Percentiles rank a stretch among this genome's conserved stretches.
These are phyloP conservation scores for Purpureocillium takamizusanense DNA, from an alignment of 2,329 filamentous ascomycete genomes.

Conservation along the genomic window DNA sequence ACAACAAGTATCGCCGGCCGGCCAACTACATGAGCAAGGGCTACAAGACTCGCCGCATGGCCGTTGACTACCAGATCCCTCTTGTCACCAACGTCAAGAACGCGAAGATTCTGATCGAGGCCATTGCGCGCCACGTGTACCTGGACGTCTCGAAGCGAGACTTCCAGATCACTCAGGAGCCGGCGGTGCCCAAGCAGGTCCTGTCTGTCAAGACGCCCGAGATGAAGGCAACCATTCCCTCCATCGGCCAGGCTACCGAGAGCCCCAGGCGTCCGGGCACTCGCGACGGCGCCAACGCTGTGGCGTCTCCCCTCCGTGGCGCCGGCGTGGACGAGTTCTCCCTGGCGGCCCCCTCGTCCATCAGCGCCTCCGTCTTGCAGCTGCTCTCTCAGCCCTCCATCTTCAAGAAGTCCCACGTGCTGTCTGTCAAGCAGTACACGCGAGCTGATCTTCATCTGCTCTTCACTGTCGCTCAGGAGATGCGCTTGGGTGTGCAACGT, in stretches of 20 bases:
- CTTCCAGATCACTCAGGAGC: constrained; percentile 82
- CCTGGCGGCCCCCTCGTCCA: constrained; percentile 38
- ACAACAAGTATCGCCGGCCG: constrained; percentile 90
- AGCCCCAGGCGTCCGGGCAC: constrained; percentile 24
- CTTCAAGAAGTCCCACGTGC: constrained; percentile 83
- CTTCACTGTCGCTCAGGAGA: constrained; percentile 95
- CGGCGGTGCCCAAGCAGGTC: constrained; percentile 57
- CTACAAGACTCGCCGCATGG: constrained; percentile 94
- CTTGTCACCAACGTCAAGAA: constrained; percentile 99
- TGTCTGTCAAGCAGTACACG: constrained; percentile 86
- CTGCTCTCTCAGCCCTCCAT: constrained; percentile 66
- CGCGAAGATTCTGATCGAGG: constrained; percentile 93
- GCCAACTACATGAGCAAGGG: constrained; percentile 99
- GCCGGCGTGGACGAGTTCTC: constrained; percentile 34
- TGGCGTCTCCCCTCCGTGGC: constrained; percentile 13
- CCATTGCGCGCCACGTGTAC: constrained; percentile 80
- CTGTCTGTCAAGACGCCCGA: constrained; percentile 48
- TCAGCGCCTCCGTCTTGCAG: constrained; percentile 56
- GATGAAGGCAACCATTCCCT: constrained; percentile 39
- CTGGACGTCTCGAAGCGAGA: constrained; percentile 77
- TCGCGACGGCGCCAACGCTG: constrained; percentile 13
- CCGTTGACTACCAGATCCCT: constrained; percentile 93
- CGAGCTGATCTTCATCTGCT: constrained; percentile 83
- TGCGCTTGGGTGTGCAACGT: constrained; percentile 89
- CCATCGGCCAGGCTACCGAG: constrained; percentile 24